phyloP scores from a whole-genome alignment of 2,329 filamentous ascomycete species.

The Epichloe sp. region DNA sequence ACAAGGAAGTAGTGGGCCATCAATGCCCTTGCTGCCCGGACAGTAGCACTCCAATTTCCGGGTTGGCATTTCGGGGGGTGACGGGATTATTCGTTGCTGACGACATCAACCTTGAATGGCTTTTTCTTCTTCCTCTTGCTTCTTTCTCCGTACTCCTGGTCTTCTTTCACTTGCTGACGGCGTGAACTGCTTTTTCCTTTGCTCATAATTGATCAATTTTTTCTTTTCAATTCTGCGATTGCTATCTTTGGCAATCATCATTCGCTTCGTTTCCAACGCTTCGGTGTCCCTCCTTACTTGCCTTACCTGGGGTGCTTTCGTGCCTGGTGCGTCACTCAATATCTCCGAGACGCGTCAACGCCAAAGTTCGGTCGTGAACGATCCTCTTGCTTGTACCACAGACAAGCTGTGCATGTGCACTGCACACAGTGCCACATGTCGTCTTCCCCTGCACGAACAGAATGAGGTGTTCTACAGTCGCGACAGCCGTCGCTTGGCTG shows the following conservation, averaged over 20 bases:
- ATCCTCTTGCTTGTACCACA: neutral
- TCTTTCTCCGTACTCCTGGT: neutral
- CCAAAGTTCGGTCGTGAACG: neutral
- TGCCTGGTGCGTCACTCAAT: neutral
- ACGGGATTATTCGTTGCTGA: neutral
- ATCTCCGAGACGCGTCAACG: neutral
- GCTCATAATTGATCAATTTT: too few relatives aligned
- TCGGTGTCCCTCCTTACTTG: neutral
- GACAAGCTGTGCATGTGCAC: neutral
- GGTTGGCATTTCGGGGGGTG: too few relatives aligned
- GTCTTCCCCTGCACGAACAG: neutral
- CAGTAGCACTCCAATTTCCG: too few relatives aligned
- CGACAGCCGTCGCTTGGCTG: constrained; percentile 8
- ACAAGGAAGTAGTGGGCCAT: too few relatives aligned
- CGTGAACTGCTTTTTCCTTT: neutral
- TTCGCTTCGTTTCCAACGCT: neutral
- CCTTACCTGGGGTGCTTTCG: neutral
- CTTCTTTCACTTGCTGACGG: neutral
- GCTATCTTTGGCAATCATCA: too few relatives aligned
- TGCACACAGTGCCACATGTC: neutral
- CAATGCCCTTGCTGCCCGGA: too few relatives aligned
- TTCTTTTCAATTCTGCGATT: too few relatives aligned
- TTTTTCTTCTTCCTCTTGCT: neutral
- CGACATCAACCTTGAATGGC: neutral
- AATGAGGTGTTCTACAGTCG: constrained; percentile 14